These are phyloP conservation scores for Talaromyces sp. DNA, from an alignment of 2,329 filamentous ascomycete species.

Conservation along the genomic window DNA sequence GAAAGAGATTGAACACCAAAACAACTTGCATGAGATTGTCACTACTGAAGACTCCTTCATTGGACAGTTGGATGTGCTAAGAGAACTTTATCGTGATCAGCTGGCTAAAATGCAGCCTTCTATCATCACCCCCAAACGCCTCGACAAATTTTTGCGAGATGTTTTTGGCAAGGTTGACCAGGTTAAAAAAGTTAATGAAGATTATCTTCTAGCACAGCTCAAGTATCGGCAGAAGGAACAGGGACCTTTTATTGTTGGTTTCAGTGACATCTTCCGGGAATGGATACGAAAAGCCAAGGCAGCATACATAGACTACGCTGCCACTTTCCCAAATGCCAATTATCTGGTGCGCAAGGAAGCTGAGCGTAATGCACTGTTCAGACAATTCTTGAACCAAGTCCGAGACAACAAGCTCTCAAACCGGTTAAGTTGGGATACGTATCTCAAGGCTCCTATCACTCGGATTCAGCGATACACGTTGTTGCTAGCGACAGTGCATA, in stretches of 20 bases:
- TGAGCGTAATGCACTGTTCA: slow-evolving; percentile 79
- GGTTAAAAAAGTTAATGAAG: slow-evolving; percentile 86
- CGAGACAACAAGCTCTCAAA: slow-evolving; percentile 72
- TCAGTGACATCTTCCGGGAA: slow-evolving; percentile 95
- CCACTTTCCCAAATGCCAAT: slow-evolving; percentile 75
- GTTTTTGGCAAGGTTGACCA: slow-evolving; percentile 90
- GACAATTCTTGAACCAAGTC: slow-evolving; percentile 75
- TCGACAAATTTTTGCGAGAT: slow-evolving; percentile 72
- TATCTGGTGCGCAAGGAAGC: slow-evolving; percentile 80
- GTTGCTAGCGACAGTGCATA: slow-evolving; percentile 73
- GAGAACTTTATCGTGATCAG: slow-evolving; percentile 78
- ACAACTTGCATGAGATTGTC: slow-evolving; percentile 91
- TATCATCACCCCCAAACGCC: slow-evolving; percentile 71
- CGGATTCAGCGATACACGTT: slow-evolving; percentile 85
- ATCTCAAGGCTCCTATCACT: slow-evolving; percentile 87
- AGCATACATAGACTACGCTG: slow-evolving; percentile 88
- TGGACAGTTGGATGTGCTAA: slow-evolving; percentile 79
- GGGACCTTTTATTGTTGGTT: slow-evolving; percentile 87
- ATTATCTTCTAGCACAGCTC: slow-evolving; percentile 83
- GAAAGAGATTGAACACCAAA: slow-evolving; percentile 90
- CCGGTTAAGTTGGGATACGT: slow-evolving; percentile 89
- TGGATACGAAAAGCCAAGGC: slow-evolving; percentile 93
- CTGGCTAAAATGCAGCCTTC: slow-evolving; percentile 67
- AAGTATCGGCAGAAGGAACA: slow-evolving; percentile 97
- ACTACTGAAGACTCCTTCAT: slow-evolving; percentile 90